These are phyloP conservation scores for Pleurozium schreberi DNA, from an alignment of 225 moss, liverwort and hornwort genomes.

Conservation along the genomic window DNA sequence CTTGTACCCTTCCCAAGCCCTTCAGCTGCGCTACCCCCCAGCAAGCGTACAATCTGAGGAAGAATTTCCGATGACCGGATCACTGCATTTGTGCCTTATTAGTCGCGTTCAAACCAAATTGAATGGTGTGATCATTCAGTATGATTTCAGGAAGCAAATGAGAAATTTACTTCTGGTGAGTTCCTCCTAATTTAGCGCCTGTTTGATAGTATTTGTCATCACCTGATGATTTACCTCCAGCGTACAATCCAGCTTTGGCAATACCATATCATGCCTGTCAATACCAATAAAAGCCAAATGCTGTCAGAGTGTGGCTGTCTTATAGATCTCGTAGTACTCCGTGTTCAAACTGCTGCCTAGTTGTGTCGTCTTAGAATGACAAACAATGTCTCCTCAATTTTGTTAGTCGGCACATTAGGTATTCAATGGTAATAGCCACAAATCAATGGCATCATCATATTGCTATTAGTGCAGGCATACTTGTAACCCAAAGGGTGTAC, in stretches of 20 bases:
- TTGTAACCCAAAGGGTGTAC: not conserved
- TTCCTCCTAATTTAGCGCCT: not conserved
- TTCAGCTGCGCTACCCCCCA: not conserved
- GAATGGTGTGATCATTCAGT: not conserved
- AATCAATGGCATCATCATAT: not conserved
- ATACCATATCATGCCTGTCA: not conserved
- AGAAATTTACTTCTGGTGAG: conserved; percentile 1
- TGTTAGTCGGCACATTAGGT: not conserved
- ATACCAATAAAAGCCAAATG: not conserved
- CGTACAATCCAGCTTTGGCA: not conserved
- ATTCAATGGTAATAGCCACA: not conserved
- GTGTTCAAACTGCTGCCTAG: not conserved
- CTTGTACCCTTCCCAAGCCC: not conserved
- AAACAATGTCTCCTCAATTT: not conserved
- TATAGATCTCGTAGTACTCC: not conserved
- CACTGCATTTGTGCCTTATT: not conserved
- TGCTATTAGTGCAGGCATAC: not conserved
- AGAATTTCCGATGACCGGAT: conserved; percentile 2
- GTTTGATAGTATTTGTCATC: not conserved
- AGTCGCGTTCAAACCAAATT: not conserved
- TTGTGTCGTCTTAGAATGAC: not conserved
- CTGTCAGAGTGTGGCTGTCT: not conserved
- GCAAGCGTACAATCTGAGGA: not conserved
- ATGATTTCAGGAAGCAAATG: not conserved
- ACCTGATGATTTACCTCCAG: not conserved